Percentiles rank a stretch among this genome's conserved stretches.
Evolutionary conservation across 148 eudicot species (phyloP).

Genomic region (Persicaria tinctoria): DNA sequence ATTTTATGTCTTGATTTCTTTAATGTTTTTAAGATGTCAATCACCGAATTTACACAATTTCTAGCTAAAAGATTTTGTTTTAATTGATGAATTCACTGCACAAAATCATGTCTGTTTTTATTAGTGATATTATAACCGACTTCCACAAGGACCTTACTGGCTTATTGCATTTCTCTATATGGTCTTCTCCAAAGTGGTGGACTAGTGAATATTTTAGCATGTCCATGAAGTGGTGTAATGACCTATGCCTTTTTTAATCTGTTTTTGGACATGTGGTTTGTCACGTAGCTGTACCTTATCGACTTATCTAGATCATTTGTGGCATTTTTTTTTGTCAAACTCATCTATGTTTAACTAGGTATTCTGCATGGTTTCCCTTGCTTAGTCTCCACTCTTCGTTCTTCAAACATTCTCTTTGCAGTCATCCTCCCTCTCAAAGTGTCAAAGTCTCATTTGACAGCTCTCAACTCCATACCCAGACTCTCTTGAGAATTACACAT

Average conservation of each 20-base stretch:
- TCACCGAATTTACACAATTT: background rate
- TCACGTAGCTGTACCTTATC: background rate
- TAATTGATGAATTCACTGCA: background rate
- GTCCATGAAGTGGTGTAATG: background rate
- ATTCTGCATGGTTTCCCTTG: background rate
- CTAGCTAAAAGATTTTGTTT: background rate
- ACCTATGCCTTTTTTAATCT: background rate
- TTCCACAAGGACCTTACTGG: background rate
- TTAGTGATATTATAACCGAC: background rate
- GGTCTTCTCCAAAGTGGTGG: background rate
- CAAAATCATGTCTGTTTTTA: background rate
- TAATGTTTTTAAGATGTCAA: background rate
- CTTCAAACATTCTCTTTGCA: background rate
- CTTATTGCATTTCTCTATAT: background rate
- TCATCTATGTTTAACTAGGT: background rate
- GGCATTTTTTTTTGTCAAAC: background rate
- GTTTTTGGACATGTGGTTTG: background rate
- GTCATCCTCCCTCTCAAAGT: background rate
- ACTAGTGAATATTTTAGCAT: background rate
- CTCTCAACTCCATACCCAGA: background rate
- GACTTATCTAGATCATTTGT: background rate
- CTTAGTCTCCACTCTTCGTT: background rate
- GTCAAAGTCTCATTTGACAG: background rate
- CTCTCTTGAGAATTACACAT: slow-evolving; percentile 3
- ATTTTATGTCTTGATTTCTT: background rate